These are phyloP conservation scores for Colletotrichum ledebouriae DNA, from an alignment of 2,329 filamentous ascomycete species.

Conservation along the genomic window DNA sequence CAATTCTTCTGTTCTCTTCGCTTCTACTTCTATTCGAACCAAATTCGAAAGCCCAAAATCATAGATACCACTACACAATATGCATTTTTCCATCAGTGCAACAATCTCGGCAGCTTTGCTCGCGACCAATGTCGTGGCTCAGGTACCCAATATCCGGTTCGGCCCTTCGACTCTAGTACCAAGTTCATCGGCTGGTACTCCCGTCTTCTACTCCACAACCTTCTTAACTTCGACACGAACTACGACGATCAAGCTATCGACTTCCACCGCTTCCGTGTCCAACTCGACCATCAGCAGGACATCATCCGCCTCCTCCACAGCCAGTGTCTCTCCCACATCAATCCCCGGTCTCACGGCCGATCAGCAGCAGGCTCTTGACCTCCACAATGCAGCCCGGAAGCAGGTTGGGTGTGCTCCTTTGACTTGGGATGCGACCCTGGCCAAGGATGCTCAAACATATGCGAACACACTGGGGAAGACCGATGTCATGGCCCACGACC, in stretches of 20 bases:
- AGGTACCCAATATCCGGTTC: not conserved
- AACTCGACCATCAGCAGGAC: conserved; percentile 6
- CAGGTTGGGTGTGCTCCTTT: not conserved
- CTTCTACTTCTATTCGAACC: not conserved
- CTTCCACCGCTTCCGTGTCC: not conserved
- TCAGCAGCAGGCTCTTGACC: conserved; percentile 21
- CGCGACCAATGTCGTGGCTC: not conserved
- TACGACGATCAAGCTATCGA: conserved; percentile 1
- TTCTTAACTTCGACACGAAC: conserved; percentile 5
- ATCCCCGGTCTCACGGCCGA: conserved; percentile 10
- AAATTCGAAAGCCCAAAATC: not conserved
- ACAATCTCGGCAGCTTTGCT: conserved; percentile 14
- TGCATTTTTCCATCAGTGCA: conserved; percentile 14
- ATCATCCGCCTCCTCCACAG: not conserved
- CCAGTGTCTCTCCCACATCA: not conserved
- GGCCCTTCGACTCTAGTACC: not conserved
- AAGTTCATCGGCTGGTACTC: not conserved
- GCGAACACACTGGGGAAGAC: conserved; percentile 7
- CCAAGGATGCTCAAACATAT: conserved; percentile 10
- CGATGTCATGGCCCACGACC: conserved; percentile 7
- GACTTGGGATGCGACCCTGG: conserved; percentile 14
- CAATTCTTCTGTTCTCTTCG: conserved; percentile 5
- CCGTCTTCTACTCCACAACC: conserved; percentile 2
- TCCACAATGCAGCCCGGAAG: conserved; percentile 17
- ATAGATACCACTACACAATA: not conserved